These are phyloP conservation scores for Botrytis porri DNA, from an alignment of 2,329 filamentous ascomycete genomes.

Conservation along the genomic window DNA sequence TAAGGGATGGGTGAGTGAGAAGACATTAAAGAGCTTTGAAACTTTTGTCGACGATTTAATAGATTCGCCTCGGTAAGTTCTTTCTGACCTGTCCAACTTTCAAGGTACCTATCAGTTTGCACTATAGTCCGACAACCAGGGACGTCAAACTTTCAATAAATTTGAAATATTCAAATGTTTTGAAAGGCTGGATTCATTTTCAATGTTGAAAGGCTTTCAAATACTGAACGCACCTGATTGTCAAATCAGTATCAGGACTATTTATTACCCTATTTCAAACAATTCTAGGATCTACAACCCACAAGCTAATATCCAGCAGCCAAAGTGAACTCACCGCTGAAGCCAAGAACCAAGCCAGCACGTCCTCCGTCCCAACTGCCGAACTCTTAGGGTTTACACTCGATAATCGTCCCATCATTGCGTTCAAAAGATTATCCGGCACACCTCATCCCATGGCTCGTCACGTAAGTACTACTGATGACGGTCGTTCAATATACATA, in stretches of 20 bases:
- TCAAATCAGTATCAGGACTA: neutral
- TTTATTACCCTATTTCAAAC: too few relatives aligned
- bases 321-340: neutral
- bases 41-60: neutral
- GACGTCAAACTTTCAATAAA: neutral
- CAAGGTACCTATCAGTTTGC: neutral
- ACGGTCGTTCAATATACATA: neutral
- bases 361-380: neutral
- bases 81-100: neutral
- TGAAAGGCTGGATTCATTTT: neutral
- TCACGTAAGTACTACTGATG: neutral
- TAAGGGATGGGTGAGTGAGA: neutral
- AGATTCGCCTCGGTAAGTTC: neutral
- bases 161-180: neutral
- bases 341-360: neutral
- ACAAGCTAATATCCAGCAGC: neutral
- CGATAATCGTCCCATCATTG: neutral
- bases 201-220: neutral
- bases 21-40: neutral
- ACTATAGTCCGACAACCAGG: neutral
- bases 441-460: neutral
- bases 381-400: constrained; percentile 2
- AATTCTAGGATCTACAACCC: too few relatives aligned
- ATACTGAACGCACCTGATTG: neutral
- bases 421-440: neutral